phyloP scores from a whole-genome alignment of 768 basidiomycete genomes.

The Gautieria morchelliformis region DNA sequence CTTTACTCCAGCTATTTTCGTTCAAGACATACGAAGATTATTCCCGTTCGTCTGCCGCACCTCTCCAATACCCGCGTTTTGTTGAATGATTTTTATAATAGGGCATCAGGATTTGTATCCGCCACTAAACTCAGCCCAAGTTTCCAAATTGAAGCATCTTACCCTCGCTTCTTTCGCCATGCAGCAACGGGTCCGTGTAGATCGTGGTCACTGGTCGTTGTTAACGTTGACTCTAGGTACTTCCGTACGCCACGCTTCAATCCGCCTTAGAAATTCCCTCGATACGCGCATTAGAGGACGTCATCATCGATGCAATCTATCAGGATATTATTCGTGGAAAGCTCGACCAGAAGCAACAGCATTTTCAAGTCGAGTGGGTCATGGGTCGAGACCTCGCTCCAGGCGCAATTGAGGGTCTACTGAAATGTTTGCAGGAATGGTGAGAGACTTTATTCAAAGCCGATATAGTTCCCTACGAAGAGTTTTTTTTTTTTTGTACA shows the following conservation, averaged over 20 bases:
- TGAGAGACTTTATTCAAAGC: conserved; percentile 21
- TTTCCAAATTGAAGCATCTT: conserved; percentile 85
- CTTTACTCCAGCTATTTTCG: conserved; percentile 77
- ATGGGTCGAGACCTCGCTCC: conserved; percentile 89
- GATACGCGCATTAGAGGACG: conserved; percentile 87
- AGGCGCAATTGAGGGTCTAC: conserved; percentile 49
- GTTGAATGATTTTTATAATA: conserved; percentile 20
- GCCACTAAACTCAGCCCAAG: conserved; percentile 59
- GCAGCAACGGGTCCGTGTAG: conserved; percentile 55
- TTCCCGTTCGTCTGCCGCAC: conserved; percentile 38
- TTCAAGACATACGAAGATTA: conserved; percentile 86
- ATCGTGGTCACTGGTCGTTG: neutral
- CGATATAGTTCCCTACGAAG: neutral
- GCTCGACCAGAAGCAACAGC: conserved; percentile 85
- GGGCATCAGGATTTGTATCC: conserved; percentile 62
- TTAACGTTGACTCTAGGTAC: conserved; percentile 39
- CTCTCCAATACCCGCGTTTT: neutral
- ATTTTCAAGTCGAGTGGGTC: conserved; percentile 86
- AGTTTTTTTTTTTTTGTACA: neutral
- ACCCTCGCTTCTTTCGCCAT: conserved; percentile 80
- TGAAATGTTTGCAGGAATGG: conserved; percentile 61
- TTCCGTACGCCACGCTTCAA: conserved; percentile 71
- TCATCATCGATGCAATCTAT: conserved; percentile 96
- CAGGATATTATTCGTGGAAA: conserved; percentile 82
- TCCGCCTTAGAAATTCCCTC: conserved; percentile 62